Evolutionary conservation across 2,329 filamentous ascomycete species (phyloP).

Genomic region (Calycina herbarum): DNA sequence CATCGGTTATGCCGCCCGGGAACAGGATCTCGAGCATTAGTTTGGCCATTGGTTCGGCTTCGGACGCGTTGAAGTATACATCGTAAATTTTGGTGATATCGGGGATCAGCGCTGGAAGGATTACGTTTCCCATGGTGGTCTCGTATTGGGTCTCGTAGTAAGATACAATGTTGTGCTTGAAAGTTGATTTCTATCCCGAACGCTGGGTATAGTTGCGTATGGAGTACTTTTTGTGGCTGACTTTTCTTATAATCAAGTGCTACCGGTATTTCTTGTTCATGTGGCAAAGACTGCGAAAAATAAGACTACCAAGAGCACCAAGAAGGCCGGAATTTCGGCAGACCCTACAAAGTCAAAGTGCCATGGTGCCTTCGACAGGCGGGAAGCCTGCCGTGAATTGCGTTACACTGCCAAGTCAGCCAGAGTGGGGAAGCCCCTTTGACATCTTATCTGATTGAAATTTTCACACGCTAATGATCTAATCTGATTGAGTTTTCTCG

Average conservation of each 20-base stretch:
- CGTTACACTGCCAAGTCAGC: background rate
- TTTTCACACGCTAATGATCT: constrained; percentile 7
- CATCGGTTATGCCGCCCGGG: constrained; percentile 1
- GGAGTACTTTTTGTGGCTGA: too few relatives aligned
- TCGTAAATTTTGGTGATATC: constrained; percentile 7
- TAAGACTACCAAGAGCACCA: too few relatives aligned
- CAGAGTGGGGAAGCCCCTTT: background rate
- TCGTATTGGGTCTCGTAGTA: background rate
- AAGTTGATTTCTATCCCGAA: too few relatives aligned
- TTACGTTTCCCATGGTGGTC: background rate
- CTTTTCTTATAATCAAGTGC: too few relatives aligned
- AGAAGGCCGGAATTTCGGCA: too few relatives aligned
- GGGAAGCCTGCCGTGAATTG: background rate
- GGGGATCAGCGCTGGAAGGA: constrained; percentile 3
- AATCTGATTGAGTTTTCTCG: background rate
- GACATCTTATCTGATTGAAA: constrained; percentile 5
- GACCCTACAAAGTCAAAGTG: too few relatives aligned
- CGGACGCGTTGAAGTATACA: constrained; percentile 2
- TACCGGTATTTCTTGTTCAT: too few relatives aligned
- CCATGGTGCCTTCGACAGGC: too few relatives aligned
- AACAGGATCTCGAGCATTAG: constrained; percentile 11
- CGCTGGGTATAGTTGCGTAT: too few relatives aligned
- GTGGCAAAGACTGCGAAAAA: too few relatives aligned
- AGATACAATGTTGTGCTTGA: background rate
- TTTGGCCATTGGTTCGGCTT: constrained; percentile 1